A percentile compares a stretch with the other conserved stretches of the same genome.
Evolutionary conservation across 176 grass and related monocot genomes (phyloP).

Genomic region (Rhynchospora tenuis): DNA sequence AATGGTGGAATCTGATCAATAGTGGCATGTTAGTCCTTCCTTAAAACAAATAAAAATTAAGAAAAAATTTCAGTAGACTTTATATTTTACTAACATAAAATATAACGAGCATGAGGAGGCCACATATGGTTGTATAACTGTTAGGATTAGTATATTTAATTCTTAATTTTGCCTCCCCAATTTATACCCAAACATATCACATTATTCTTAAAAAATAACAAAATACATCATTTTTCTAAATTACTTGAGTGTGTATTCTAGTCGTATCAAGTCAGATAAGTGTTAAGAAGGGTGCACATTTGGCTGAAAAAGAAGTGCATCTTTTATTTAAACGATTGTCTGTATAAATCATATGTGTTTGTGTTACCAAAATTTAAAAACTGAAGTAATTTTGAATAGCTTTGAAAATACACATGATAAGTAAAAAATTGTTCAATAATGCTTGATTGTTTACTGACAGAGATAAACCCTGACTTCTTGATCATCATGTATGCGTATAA

Average conservation of each 20-base stretch:
- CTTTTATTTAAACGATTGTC: neutral
- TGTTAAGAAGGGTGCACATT: too few relatives aligned
- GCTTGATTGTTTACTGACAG: neutral
- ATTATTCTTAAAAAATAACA: neutral
- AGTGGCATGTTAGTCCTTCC: neutral
- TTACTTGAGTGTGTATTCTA: too few relatives aligned
- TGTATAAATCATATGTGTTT: neutral
- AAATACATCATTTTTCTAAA: neutral
- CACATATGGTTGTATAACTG: neutral
- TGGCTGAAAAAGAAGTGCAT: too few relatives aligned
- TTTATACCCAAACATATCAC: neutral
- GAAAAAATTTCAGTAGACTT: neutral
- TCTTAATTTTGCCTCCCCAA: neutral
- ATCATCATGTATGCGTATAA: neutral
- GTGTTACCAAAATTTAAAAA: neutral
- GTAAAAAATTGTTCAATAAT: neutral
- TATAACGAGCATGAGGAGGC: neutral
- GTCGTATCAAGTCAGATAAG: too few relatives aligned
- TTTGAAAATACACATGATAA: too few relatives aligned
- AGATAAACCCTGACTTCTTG: neutral
- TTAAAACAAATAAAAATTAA: neutral
- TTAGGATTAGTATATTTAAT: neutral
- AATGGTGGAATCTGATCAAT: conserved; percentile 11
- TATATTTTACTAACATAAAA: neutral
- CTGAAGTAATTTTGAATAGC: neutral